Evolutionary conservation across 768 basidiomycete species (phyloP).

Genomic region (Chlorophyllum brunneum): DNA sequence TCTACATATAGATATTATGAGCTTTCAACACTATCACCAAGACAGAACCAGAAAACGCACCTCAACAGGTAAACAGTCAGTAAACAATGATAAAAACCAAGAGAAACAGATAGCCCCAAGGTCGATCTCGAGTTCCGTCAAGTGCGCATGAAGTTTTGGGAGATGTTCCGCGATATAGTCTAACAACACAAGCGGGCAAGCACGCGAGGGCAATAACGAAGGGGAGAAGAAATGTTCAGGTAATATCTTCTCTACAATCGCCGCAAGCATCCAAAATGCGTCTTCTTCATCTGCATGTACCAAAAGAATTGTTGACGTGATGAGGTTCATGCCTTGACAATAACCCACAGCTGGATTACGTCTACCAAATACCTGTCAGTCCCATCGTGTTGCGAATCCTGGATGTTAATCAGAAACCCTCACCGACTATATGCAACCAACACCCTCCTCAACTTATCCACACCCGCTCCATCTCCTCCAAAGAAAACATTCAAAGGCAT

Average conservation of each 20-base stretch:
- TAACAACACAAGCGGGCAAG: constrained; percentile 86
- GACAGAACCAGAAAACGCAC: constrained; percentile 35
- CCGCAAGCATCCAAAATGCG: constrained; percentile 92
- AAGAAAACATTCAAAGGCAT: constrained; percentile 97
- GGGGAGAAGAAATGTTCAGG: constrained; percentile 95
- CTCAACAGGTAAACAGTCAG: constrained; percentile 94
- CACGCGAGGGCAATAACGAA: constrained; percentile 85
- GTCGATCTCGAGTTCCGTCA: constrained; percentile 81
- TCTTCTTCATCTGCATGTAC: constrained; percentile 95
- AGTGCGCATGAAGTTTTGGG: constrained; percentile 73
- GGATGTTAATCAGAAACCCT: constrained; percentile 23
- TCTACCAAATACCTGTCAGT: constrained; percentile 33
- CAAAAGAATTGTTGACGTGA: constrained; percentile 90
- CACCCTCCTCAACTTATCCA: constrained; percentile 86
- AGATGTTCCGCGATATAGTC: constrained; percentile 80
- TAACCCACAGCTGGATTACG: constrained; percentile 93
- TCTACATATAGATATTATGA: constrained; percentile 40
- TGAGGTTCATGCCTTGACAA: constrained; percentile 93
- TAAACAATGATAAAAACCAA: constrained; percentile 96
- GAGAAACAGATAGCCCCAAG: constrained; percentile 95
- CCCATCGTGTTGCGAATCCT: neutral
- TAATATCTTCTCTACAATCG: constrained; percentile 84
- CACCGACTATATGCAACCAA: constrained; percentile 90
- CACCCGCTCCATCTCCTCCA: constrained; percentile 93
- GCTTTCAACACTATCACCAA: neutral